These are phyloP conservation scores for Aspergillus neoniger DNA, from an alignment of 2,329 filamentous ascomycete species.

Conservation along the genomic window DNA sequence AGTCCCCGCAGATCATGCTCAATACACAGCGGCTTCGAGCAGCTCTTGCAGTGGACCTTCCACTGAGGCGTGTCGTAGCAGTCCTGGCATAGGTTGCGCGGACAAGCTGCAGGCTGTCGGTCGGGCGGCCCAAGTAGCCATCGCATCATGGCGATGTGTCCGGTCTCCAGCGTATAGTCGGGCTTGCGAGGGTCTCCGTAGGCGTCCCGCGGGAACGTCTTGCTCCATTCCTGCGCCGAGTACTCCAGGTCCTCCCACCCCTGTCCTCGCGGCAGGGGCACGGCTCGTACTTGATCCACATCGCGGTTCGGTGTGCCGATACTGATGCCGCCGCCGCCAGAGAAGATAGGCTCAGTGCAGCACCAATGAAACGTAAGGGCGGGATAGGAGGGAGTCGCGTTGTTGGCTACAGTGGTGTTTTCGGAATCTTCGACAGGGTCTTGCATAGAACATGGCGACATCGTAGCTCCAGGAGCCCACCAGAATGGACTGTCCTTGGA, in stretches of 20 bases:
- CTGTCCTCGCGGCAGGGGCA: conserved; percentile 56
- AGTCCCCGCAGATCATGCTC: conserved; percentile 61
- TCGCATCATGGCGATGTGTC: conserved; percentile 47
- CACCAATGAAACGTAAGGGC: conserved; percentile 61
- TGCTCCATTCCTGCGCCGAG: conserved; percentile 44
- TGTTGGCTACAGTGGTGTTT: conserved; percentile 37
- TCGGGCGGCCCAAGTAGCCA: conserved; percentile 52
- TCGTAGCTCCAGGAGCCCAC: conserved; percentile 60
- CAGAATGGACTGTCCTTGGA: conserved; percentile 49
- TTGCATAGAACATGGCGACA: conserved; percentile 61
- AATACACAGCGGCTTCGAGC: conserved; percentile 59
- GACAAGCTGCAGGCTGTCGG: conserved; percentile 51
- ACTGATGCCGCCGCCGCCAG: conserved; percentile 60
- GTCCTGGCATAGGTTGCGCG: conserved; percentile 59
- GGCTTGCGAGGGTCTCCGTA: conserved; percentile 43
- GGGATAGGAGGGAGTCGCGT: conserved; percentile 43
- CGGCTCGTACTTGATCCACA: conserved; percentile 58
- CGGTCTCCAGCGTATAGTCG: conserved; percentile 43
- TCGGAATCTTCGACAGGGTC: conserved; percentile 45
- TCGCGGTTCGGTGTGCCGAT: conserved; percentile 57
- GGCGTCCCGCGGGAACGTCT: conserved; percentile 42
- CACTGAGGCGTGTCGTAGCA: conserved; percentile 60
- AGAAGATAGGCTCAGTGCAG: conserved; percentile 61
- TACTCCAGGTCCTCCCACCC: conserved; percentile 60
- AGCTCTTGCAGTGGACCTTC: conserved; percentile 61